These are phyloP conservation scores for Hypoxylon sp. DNA, from an alignment of 2,329 filamentous ascomycete genomes.

Conservation along the genomic window DNA sequence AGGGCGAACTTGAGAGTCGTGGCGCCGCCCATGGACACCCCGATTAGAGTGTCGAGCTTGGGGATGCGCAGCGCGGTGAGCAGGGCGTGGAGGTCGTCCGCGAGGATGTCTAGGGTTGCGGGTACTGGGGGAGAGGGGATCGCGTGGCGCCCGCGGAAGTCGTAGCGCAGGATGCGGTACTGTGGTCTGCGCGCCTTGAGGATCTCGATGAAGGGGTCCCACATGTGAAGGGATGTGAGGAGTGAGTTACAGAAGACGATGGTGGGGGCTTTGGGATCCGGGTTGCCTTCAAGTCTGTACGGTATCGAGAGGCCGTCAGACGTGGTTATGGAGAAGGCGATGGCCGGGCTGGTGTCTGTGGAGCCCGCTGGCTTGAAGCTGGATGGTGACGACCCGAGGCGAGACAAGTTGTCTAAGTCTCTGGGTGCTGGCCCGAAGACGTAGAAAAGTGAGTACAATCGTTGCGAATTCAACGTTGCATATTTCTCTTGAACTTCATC, in stretches of 20 bases:
- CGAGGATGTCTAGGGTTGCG: slow-evolving; percentile 75
- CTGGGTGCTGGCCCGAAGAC: slow-evolving; percentile 82
- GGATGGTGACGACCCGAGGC: slow-evolving; percentile 61
- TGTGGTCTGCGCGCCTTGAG: slow-evolving; percentile 72
- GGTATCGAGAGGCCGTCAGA: slow-evolving; percentile 77
- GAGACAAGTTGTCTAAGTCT: slow-evolving; percentile 73
- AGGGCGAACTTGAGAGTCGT: slow-evolving; percentile 82
- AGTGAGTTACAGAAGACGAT: slow-evolving; percentile 86
- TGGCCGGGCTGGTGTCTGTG: slow-evolving; percentile 70
- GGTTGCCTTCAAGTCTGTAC: slow-evolving; percentile 82
- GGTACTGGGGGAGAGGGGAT: slow-evolving; percentile 64
- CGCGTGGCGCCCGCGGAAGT: slow-evolving; percentile 77
- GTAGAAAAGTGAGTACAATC: slow-evolving; percentile 81
- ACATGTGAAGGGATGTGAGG: slow-evolving; percentile 83
- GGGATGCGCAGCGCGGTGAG: slow-evolving; percentile 79
- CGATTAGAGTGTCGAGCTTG: slow-evolving; percentile 76
- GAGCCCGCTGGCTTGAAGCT: slow-evolving; percentile 70
- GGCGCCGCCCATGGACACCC: slow-evolving; percentile 86
- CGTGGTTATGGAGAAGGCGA: slow-evolving; percentile 78
- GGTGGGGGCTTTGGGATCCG: slow-evolving; percentile 76
- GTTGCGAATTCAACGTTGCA: slow-evolving; percentile 69
- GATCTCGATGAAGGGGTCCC: slow-evolving; percentile 79
- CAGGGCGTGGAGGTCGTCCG: slow-evolving; percentile 76
- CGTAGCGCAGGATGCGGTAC: slow-evolving; percentile 83
- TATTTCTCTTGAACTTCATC: slow-evolving; percentile 71